Conservation (phyloP, 495 filamentous ascomycete species). For the Trichoderma erinaceum region DNA sequence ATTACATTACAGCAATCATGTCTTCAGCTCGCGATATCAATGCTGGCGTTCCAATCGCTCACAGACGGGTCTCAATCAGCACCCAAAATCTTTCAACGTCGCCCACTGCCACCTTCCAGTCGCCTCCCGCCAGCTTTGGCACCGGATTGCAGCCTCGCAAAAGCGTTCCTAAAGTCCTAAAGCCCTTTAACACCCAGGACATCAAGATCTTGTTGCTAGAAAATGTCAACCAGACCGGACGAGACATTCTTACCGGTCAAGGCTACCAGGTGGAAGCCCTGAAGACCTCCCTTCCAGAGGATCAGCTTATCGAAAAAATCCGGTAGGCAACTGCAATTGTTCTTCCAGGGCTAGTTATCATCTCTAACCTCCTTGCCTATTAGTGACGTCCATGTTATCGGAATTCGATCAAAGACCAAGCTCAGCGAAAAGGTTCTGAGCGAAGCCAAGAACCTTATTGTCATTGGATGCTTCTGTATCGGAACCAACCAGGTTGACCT, state of each 20-base stretch:
- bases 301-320: slow-evolving; percentile 94
- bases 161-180: slow-evolving; percentile 64
- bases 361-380: slow-evolving; percentile 14
- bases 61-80: slow-evolving; percentile 1
- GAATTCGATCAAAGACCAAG: slow-evolving; percentile 96
- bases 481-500: slow-evolving; percentile 98
- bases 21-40: slow-evolving; percentile 9
- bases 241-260: slow-evolving; percentile 71
- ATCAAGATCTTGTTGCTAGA: slow-evolving; percentile 95
- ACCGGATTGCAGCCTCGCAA: neutral
- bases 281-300: slow-evolving; percentile 84
- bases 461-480: slow-evolving; percentile 98
- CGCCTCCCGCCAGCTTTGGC: slow-evolving; percentile 47
- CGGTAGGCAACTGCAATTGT: slow-evolving; percentile 49
- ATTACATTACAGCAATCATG: neutral
- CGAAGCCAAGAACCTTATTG: slow-evolving; percentile 88
- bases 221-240: slow-evolving; percentile 88
- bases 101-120: slow-evolving; percentile 60
- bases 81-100: slow-evolving; percentile 43
- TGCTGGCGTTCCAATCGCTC: neutral
- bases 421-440: slow-evolving; percentile 77
- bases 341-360: neutral
- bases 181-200: slow-evolving; percentile 91
- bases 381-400: slow-evolving; percentile 94
- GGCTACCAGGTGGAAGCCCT: slow-evolving; percentile 94